phyloP scores from a whole-genome alignment of 2,329 filamentous ascomycete species.

The Cytospora schulzeri region DNA sequence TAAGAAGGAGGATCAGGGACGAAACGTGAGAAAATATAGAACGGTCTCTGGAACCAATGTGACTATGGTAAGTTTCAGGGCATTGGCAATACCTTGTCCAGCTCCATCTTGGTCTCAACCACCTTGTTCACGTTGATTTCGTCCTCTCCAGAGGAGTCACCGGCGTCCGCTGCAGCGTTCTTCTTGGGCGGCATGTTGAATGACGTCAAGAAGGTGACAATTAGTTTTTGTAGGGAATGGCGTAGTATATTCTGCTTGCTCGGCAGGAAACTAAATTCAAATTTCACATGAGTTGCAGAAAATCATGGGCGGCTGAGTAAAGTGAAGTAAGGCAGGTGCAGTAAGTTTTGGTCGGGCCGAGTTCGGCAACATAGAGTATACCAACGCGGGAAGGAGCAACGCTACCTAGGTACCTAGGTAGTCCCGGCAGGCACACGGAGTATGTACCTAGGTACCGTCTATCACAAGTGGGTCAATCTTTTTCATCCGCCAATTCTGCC shows the following conservation, averaged over 20 bases:
- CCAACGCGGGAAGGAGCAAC: not conserved
- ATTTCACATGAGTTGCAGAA: not conserved
- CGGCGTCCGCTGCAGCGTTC: constrained; percentile 9
- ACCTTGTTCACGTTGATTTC: constrained; percentile 31
- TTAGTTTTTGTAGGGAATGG: not conserved
- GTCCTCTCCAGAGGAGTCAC: constrained; percentile 24
- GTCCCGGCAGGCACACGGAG: not conserved
- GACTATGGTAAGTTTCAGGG: not conserved
- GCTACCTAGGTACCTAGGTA: not conserved
- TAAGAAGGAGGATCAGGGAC: not conserved
- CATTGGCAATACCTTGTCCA: constrained; percentile 24
- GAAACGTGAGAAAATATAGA: not conserved
- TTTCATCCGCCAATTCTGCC: constrained; percentile 13
- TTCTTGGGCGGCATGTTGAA: constrained; percentile 24
- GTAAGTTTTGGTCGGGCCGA: constrained; percentile 16
- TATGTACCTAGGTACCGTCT: not conserved
- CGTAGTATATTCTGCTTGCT: not conserved
- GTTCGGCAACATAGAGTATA: not conserved
- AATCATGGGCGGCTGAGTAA: not conserved
- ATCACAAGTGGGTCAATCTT: not conserved
- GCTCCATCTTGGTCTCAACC: constrained; percentile 29
- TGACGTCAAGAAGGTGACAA: not conserved
- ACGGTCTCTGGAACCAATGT: not conserved
- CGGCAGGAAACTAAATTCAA: not conserved
- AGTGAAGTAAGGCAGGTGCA: not conserved